phyloP scores from a whole-genome alignment of 441 rosid species.

The Bruguiera hainesii region DNA sequence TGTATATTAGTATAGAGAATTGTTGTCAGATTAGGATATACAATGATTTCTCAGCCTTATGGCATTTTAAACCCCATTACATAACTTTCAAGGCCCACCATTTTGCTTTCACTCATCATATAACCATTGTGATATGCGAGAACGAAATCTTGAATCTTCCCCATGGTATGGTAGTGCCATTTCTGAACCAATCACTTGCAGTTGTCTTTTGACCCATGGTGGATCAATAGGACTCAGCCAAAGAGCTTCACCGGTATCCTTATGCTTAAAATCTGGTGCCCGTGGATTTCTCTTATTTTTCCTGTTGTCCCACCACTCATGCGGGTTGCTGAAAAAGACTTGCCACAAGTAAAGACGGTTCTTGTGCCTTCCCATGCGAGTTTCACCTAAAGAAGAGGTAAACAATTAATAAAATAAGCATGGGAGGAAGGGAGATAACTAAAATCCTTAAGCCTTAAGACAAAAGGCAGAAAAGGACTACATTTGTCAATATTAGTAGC shows the following conservation, averaged over 20 bases:
- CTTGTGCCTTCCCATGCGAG: slow-evolving; percentile 19
- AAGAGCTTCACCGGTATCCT: slow-evolving; percentile 62
- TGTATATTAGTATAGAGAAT: too few species aligned
- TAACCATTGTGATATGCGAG: slow-evolving; percentile 36
- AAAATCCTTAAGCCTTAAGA: not conserved
- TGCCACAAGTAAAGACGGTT: slow-evolving; percentile 61
- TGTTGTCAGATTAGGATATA: too few species aligned
- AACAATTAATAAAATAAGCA: slow-evolving; percentile 16
- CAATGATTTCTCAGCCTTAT: not conserved
- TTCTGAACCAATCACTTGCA: slow-evolving; percentile 52
- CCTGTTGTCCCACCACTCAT: slow-evolving; percentile 91
- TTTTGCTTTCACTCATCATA: slow-evolving; percentile 31
- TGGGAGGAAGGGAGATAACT: slow-evolving; percentile 5
- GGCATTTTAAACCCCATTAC: not conserved
- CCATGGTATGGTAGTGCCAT: slow-evolving; percentile 28
- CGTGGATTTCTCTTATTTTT: slow-evolving; percentile 37
- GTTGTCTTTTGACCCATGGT: slow-evolving; percentile 62
- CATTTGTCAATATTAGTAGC: not conserved
- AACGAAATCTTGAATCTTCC: slow-evolving; percentile 18
- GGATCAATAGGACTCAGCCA: slow-evolving; percentile 65
- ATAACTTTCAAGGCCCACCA: not conserved
- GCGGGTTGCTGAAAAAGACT: slow-evolving; percentile 57
- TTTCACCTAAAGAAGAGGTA: slow-evolving; percentile 12
- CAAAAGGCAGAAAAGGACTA: not conserved
- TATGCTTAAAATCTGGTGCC: slow-evolving; percentile 75